Conservation (phyloP, 169 alveolate genomes). For the Plasmodium coatneyi region DNA sequence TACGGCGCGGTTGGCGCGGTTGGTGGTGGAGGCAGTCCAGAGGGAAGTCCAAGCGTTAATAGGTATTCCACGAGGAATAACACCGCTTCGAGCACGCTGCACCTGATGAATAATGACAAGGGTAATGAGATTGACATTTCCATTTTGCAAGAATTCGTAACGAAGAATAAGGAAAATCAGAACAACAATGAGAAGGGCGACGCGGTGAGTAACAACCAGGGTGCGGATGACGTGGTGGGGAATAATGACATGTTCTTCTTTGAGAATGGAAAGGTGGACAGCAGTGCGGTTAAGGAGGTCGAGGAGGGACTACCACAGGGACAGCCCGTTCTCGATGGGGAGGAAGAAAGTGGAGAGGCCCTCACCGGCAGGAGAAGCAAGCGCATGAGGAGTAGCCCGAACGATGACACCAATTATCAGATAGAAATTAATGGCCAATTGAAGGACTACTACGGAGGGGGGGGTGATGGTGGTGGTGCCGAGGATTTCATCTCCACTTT, state of each 20-base stretch:
- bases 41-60: background rate
- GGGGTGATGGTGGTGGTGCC: background rate
- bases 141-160: slow-evolving; percentile 48
- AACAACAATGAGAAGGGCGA: background rate
- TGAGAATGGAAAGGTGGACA: background rate
- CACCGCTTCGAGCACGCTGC: slow-evolving; percentile 6
- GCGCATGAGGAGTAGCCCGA: slow-evolving; percentile 1
- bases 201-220: background rate
- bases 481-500: background rate
- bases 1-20: slow-evolving; percentile 9
- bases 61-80: slow-evolving; percentile 44
- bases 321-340: background rate
- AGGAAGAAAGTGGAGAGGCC: background rate
- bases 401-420: background rate
- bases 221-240: background rate
- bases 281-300: background rate
- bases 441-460: background rate
- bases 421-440: background rate
- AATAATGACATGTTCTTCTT: background rate
- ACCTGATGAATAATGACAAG: background rate
- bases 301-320: background rate
- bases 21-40: background rate
- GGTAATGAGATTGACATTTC: slow-evolving; percentile 48
- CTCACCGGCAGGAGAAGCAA: background rate
- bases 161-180: slow-evolving; percentile 28